phyloP scores from a whole-genome alignment of 345 rosid genomes.

The Balakata baccata region DNA sequence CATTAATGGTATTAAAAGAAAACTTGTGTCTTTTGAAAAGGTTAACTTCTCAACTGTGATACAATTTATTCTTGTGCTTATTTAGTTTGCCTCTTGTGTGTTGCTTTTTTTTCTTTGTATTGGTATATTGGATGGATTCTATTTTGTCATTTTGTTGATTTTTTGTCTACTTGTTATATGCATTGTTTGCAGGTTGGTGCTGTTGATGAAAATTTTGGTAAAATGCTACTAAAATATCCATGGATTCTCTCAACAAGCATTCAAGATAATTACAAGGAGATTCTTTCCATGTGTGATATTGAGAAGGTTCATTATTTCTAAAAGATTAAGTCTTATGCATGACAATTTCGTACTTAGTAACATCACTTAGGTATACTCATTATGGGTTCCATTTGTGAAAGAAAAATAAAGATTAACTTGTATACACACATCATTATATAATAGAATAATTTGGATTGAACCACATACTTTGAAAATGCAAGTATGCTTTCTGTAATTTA shows the following conservation, averaged over 20 bases:
- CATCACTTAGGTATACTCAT: neutral
- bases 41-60: constrained; percentile 27
- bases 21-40: constrained; percentile 47
- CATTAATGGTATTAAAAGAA: constrained; percentile 42
- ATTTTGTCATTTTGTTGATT: neutral
- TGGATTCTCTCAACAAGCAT: constrained; percentile 72
- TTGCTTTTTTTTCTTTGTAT: neutral
- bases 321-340: neutral
- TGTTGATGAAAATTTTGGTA: constrained; percentile 47
- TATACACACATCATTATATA: too few relatives aligned
- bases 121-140: neutral
- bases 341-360: neutral
- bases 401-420: neutral
- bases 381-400: neutral
- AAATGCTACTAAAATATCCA: constrained; percentile 69
- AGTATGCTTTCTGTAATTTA: neutral
- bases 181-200: constrained; percentile 42
- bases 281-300: constrained; percentile 45
- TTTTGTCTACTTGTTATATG: constrained; percentile 21
- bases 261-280: constrained; percentile 52
- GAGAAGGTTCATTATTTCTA: constrained; percentile 48
- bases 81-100: neutral
- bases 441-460: neutral
- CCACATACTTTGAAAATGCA: constrained; percentile 20
- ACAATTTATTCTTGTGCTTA: neutral